Percentiles rank a stretch among this genome's conserved stretches.
Conservation (phyloP, 2,329 filamentous ascomycete genomes). For the Fusarium sp. region DNA sequence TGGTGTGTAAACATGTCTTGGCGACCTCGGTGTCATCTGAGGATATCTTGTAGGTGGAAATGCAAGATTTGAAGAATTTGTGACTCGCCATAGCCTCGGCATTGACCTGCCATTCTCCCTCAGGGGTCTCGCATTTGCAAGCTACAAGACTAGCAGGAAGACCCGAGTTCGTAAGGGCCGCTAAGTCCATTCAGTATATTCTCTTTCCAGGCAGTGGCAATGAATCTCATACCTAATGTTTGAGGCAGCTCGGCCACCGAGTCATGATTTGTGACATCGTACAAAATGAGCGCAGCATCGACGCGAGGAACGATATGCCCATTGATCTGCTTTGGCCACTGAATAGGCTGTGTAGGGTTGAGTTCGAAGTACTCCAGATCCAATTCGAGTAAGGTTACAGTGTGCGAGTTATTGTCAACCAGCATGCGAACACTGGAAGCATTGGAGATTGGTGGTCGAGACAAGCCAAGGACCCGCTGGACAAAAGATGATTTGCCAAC, state of each 20-base stretch:
- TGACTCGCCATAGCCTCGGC: conserved; percentile 73
- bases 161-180: conserved; percentile 77
- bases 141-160: conserved; percentile 86
- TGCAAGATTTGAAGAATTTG: conserved; percentile 74
- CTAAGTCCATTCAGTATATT: conserved; percentile 59
- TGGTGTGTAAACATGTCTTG: conserved; percentile 79
- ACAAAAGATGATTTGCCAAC: conserved; percentile 78
- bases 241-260: conserved; percentile 81
- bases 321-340: conserved; percentile 76
- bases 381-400: conserved; percentile 74
- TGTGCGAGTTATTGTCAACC: conserved; percentile 69
- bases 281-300: conserved; percentile 87
- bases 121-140: conserved; percentile 88
- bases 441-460: conserved; percentile 65
- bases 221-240: conserved; percentile 73
- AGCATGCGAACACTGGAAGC: conserved; percentile 69
- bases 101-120: conserved; percentile 78
- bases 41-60: conserved; percentile 81
- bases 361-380: conserved; percentile 75
- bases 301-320: conserved; percentile 80
- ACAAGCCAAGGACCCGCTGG: conserved; percentile 70
- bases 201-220: not conserved
- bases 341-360: conserved; percentile 67
- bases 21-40: conserved; percentile 77
- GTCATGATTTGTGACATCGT: conserved; percentile 85